Base-by-base conservation (phyloP, 768 basidiomycete species). In the Lactarius pseudohatsudake region DNA sequence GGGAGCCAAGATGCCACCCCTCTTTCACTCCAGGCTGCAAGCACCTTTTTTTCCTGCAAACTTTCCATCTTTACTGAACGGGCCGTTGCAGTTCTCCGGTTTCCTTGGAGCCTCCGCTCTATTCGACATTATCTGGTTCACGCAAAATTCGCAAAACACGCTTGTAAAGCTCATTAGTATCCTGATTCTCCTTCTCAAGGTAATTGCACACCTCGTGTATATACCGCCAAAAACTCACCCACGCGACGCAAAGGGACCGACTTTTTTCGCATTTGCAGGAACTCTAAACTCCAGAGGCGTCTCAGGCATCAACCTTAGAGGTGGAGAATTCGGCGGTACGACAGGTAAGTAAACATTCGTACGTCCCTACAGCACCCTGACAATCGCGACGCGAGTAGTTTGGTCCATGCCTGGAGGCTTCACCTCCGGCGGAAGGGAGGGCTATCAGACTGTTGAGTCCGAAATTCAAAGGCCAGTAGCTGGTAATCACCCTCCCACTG, bases 111-210 rank as follows among this genome's bases (percentile, higher is more conserved):
- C 74, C 6, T 92, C 92, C 11, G 75, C 79, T 5, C 26, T 92
- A 41, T 86, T 86, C 67, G 92, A 94, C 74, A 76, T 93, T 62
- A 75, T 92, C 34, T 92, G 89, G 89, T 78, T 89, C 79, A 73
- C 80, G 34, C 81, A 72, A 54, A 80, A 89, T 71, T 74, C 80
- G 0, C 89, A 88, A 69, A 78, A 78, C 68, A 81, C 81, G 43
- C 80, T 91, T 68, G 76, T 86, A 64, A 85, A 76, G 71, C 72
- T 89, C 53, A 59, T 92, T 30, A 81, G 82, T 32, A 74, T 80
- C 59, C 40, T 80, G 11, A 67, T 78, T 45, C 72, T 79, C 18
- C 57, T 80, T 11, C 66, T 80, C 16, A 81, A 81, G 76, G 80
- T 80, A 20, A 58, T 70, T 71, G 16, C n/a, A 18, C 30, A 2